phyloP scores from a whole-genome alignment of 768 basidiomycete species.

The Daedaleopsis sinensis region DNA sequence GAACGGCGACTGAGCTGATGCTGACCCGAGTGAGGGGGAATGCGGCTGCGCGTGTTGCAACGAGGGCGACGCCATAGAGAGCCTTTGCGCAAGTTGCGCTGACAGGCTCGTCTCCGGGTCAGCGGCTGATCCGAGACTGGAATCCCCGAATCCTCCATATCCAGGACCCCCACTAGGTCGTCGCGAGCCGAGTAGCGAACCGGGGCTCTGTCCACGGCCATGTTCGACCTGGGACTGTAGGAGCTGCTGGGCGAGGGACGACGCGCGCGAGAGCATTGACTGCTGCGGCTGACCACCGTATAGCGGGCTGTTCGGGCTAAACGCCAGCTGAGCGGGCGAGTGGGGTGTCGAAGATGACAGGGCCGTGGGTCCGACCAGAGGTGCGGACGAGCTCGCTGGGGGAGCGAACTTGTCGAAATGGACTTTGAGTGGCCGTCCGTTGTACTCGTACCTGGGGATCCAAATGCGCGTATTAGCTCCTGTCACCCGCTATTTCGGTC shows the following conservation, averaged over 20 bases:
- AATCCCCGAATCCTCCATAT: neutral
- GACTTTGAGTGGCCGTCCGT: conserved; percentile 86
- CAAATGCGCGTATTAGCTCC: conserved; percentile 5
- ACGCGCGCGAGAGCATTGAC: conserved; percentile 12
- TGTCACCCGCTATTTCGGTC: neutral
- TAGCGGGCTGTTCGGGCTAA: neutral
- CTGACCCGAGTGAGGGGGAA: neutral
- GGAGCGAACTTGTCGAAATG: conserved; percentile 83
- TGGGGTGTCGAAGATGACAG: conserved; percentile 6
- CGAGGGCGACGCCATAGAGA: conserved; percentile 12
- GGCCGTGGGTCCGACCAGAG: conserved; percentile 18
- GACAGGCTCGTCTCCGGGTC: neutral
- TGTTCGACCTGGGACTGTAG: conserved; percentile 19
- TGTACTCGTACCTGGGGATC: conserved; percentile 76
- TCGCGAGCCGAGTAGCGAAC: conserved; percentile 7
- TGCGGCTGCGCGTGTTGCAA: conserved; percentile 1
- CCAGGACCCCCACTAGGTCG: conserved; percentile 1
- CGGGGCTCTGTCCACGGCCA: conserved; percentile 2
- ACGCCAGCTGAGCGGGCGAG: conserved; percentile 18
- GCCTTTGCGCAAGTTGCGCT: conserved; percentile 11
- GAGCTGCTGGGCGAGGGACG: conserved; percentile 25
- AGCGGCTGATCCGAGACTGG: neutral
- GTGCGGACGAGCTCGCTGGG: conserved; percentile 29
- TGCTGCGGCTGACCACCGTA: conserved; percentile 1
- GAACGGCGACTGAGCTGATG: neutral